Conservation (phyloP, 2,329 filamentous ascomycete genomes). For the Aspergillus brunneoviolaceus region DNA sequence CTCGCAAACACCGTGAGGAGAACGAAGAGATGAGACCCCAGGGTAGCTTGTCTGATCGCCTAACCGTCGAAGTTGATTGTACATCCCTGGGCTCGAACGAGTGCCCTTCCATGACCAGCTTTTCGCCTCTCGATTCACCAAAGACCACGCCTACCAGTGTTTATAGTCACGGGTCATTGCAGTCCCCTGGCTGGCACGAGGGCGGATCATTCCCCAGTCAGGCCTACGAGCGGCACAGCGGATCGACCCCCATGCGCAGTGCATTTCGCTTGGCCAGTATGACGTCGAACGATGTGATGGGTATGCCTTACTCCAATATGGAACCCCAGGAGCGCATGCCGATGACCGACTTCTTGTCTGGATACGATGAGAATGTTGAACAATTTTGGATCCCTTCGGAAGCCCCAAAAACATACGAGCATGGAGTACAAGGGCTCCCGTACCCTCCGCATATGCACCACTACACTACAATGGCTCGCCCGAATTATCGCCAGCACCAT, state of each 20-base stretch:
- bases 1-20: slow-evolving; percentile 29
- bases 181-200: slow-evolving; percentile 40
- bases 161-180: slow-evolving; percentile 39
- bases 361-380: slow-evolving; percentile 39
- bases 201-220: slow-evolving; percentile 28
- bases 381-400: slow-evolving; percentile 40
- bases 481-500: slow-evolving; percentile 34
- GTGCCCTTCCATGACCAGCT: slow-evolving; percentile 42
- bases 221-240: slow-evolving; percentile 30
- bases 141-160: slow-evolving; percentile 41
- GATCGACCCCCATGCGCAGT: slow-evolving; percentile 34
- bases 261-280: slow-evolving; percentile 39
- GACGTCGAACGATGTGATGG: slow-evolving; percentile 33
- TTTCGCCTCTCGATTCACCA: slow-evolving; percentile 42
- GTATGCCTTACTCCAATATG: slow-evolving; percentile 33
- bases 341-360: slow-evolving; percentile 37
- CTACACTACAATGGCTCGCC: slow-evolving; percentile 37
- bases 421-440: slow-evolving; percentile 27
- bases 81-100: slow-evolving; percentile 40
- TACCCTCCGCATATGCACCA: slow-evolving; percentile 37
- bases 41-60: slow-evolving; percentile 37
- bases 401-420: slow-evolving; percentile 37
- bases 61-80: slow-evolving; percentile 41
- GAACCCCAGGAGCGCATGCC: slow-evolving; percentile 37
- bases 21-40: slow-evolving; percentile 41